Evolutionary conservation across 2,329 filamentous ascomycete species (phyloP).

Genomic region (Ramularia endophylla): DNA sequence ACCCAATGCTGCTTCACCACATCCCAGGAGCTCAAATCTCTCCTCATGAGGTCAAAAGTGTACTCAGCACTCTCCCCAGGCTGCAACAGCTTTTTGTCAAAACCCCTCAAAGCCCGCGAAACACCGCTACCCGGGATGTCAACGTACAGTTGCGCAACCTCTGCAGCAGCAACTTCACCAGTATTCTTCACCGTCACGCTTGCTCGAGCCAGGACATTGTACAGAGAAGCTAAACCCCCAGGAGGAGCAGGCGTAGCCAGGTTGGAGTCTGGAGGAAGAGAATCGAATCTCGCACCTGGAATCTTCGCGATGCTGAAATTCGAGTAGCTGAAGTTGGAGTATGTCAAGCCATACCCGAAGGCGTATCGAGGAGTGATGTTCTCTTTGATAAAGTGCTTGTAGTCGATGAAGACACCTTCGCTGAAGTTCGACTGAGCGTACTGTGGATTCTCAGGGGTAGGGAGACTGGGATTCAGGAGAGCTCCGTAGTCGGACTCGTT

Average conservation of each 20-base stretch:
- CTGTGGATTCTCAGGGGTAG: constrained; percentile 14
- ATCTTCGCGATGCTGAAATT: constrained; percentile 9
- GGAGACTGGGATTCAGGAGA: constrained; percentile 16
- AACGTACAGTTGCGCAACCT: constrained; percentile 52
- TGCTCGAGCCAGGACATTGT: constrained; percentile 55
- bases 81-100: constrained; percentile 33
- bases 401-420: constrained; percentile 41
- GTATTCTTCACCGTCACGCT: constrained; percentile 57
- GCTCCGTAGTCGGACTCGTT: constrained; percentile 25
- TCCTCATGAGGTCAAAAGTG: constrained; percentile 14
- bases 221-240: constrained; percentile 44
- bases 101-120: constrained; percentile 28
- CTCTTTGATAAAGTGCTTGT: constrained; percentile 37
- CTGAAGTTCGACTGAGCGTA: constrained; percentile 25
- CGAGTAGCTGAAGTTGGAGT: constrained; percentile 40
- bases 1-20: constrained; percentile 14
- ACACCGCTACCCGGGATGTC: constrained; percentile 27
- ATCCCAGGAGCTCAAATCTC: constrained; percentile 21
- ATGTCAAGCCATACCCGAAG: constrained; percentile 41
- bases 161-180: constrained; percentile 47
- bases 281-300: constrained; percentile 1
- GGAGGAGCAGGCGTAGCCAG: constrained; percentile 6
- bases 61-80: constrained; percentile 16
- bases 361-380: constrained; percentile 38
- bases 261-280: constrained; percentile 13